Conservation (phyloP, 371 early-diverging fungal genomes). For the Apophysomyces ossiformis region DNA sequence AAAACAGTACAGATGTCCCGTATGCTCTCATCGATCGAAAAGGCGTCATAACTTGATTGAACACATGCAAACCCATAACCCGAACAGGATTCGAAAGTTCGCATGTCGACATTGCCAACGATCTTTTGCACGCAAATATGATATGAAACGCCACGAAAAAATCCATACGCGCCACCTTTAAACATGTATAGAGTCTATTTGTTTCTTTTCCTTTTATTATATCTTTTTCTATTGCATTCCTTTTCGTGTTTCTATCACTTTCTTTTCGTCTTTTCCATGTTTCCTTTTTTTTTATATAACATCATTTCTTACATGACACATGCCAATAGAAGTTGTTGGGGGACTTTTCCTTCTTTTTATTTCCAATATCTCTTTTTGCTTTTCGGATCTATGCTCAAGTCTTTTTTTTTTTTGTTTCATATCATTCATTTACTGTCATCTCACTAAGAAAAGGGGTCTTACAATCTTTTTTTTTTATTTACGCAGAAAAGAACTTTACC, state of each 20-base stretch:
- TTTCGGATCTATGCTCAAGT: background rate
- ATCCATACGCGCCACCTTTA: constrained; percentile 20
- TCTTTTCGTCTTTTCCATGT: background rate
- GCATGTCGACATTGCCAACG: constrained; percentile 27
- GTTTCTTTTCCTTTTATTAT: background rate
- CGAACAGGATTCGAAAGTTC: constrained; percentile 31
- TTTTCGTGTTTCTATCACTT: background rate
- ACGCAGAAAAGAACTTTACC: background rate
- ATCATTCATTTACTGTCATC: background rate
- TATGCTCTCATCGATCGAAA: constrained; percentile 27
- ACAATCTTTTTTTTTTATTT: constrained; percentile 1
- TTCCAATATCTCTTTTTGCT: background rate
- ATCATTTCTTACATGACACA: background rate
- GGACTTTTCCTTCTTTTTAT: background rate
- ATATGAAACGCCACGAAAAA: constrained; percentile 44
- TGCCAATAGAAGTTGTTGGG: background rate
- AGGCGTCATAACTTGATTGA: constrained; percentile 38
- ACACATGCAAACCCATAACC: constrained; percentile 38
- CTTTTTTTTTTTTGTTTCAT: background rate
- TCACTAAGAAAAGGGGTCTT: background rate
- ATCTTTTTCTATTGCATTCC: background rate
- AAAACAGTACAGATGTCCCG: constrained; percentile 5
- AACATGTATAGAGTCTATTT: background rate
- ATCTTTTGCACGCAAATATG: constrained; percentile 40
- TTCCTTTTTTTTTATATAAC: background rate